Evolutionary conservation across 192 early-diverging fungal species (phyloP).

Genomic region (Coemansia sp.): DNA sequence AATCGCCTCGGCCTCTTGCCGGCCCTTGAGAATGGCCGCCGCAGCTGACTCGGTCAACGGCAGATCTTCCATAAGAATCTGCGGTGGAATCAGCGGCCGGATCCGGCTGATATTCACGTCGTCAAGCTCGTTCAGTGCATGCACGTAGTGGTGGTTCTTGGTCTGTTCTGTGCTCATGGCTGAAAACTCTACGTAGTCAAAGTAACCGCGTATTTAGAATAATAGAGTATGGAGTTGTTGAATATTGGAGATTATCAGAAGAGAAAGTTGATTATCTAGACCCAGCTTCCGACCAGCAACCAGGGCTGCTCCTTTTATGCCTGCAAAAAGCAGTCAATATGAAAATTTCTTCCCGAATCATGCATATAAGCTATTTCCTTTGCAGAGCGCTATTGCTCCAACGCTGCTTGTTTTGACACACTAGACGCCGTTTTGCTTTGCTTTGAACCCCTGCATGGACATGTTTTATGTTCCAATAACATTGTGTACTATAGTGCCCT

Average conservation of each 20-base stretch:
- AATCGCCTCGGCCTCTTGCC: slow-evolving; percentile 63
- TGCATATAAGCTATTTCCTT: not conserved
- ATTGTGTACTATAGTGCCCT: not conserved
- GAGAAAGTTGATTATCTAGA: not conserved
- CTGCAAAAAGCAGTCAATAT: not conserved
- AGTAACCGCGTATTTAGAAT: too few species aligned
- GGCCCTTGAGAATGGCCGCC: slow-evolving; percentile 70
- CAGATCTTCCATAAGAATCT: slow-evolving; percentile 89
- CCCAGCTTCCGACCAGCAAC: not conserved
- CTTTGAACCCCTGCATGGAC: not conserved
- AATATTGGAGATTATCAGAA: not conserved
- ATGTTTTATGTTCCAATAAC: too few species aligned
- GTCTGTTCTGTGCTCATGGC: slow-evolving; percentile 20
- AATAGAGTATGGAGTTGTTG: not conserved
- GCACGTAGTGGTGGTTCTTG: slow-evolving; percentile 34
- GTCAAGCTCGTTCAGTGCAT: slow-evolving; percentile 90
- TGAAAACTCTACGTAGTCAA: not conserved
- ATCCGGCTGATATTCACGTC: slow-evolving; percentile 83
- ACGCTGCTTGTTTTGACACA: not conserved
- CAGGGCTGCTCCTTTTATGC: not conserved
- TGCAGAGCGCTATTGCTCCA: not conserved
- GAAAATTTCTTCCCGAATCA: slow-evolving; percentile 5
- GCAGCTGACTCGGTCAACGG: slow-evolving; percentile 74
- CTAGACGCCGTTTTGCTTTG: not conserved
- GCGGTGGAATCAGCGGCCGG: slow-evolving; percentile 82